Conservation (phyloP, 495 filamentous ascomycete genomes). For the Sordaria brevicollis region DNA sequence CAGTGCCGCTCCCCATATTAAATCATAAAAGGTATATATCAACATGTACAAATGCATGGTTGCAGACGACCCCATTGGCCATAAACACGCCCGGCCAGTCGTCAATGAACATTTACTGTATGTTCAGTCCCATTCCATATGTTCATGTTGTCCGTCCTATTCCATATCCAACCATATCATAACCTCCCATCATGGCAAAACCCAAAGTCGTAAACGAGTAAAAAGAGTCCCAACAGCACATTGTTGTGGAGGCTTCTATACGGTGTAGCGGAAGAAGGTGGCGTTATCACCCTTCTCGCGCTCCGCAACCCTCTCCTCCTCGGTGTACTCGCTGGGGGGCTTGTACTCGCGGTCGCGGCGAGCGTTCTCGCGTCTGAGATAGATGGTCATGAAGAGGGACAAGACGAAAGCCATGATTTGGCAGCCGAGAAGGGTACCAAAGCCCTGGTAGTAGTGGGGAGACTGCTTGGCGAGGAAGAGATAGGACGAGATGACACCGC, state of each 20-base stretch:
- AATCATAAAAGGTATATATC: not conserved
- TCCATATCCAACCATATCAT: not conserved
- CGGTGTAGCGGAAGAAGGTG: conserved; percentile 44
- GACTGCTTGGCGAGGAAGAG: conserved; percentile 49
- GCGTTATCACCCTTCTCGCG: conserved; percentile 40
- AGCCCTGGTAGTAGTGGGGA: conserved; percentile 53
- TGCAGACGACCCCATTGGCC: not conserved
- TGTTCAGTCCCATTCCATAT: not conserved
- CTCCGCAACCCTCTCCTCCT: conserved; percentile 35
- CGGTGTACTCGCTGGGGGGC: conserved; percentile 36
- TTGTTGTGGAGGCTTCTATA: conserved; percentile 17
- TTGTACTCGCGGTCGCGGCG: conserved; percentile 37
- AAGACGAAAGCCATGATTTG: conserved; percentile 36
- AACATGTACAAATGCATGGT: not conserved
- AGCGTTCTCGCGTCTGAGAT: conserved; percentile 50
- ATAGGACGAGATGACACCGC: conserved; percentile 61
- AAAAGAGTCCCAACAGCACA: not conserved
- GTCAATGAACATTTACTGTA: not conserved
- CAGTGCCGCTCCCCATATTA: not conserved
- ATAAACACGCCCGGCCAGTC: not conserved
- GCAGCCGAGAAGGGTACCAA: conserved; percentile 39
- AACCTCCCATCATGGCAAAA: not conserved
- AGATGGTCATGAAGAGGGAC: conserved; percentile 47
- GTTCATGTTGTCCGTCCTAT: not conserved
- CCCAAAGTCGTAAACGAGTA: not conserved